A percentile compares a stretch with the other conserved stretches of the same genome.
These are phyloP conservation scores for Gaillardinia entomophila DNA, from an alignment of 805 yeast genomes.

Conservation along the genomic window DNA sequence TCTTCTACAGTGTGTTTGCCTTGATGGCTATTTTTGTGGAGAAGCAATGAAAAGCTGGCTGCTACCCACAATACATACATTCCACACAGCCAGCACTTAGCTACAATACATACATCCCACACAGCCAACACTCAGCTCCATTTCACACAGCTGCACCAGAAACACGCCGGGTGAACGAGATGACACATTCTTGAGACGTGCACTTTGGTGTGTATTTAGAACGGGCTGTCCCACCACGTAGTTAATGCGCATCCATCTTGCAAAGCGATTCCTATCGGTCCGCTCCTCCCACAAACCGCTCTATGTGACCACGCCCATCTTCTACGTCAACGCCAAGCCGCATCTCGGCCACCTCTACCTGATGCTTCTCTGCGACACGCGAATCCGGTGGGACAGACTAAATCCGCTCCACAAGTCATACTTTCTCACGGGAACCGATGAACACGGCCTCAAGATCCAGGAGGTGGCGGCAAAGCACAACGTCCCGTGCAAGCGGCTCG, in stretches of 20 bases:
- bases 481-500: conserved; percentile 56
- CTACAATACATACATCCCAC: too few relatives aligned
- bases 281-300: conserved; percentile 14
- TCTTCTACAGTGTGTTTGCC: conserved; percentile 92
- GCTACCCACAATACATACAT: too few relatives aligned
- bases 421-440: conserved; percentile 92
- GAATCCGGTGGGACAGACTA: conserved; percentile 63
- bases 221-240: too few relatives aligned
- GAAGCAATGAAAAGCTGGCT: too few relatives aligned
- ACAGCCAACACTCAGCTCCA: too few relatives aligned
- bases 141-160: too few relatives aligned
- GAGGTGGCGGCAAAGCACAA: conserved; percentile 62
- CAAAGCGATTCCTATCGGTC: too few relatives aligned
- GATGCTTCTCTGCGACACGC: conserved; percentile 76
- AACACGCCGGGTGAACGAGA: too few relatives aligned
- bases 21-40: conserved; percentile 86
- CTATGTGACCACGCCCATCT: conserved; percentile 85
- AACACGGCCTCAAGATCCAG: conserved; percentile 92
- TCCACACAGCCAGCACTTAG: too few relatives aligned
- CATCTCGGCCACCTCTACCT: conserved; percentile 92
- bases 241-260: too few relatives aligned
- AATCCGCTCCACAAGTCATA: conserved; percentile 30
- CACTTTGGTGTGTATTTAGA: too few relatives aligned
- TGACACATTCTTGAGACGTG: too few relatives aligned
- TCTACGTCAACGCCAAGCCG: conserved; percentile 92